Conservation (phyloP, 371 early-diverging fungal species). For the Mortierella sp. region DNA sequence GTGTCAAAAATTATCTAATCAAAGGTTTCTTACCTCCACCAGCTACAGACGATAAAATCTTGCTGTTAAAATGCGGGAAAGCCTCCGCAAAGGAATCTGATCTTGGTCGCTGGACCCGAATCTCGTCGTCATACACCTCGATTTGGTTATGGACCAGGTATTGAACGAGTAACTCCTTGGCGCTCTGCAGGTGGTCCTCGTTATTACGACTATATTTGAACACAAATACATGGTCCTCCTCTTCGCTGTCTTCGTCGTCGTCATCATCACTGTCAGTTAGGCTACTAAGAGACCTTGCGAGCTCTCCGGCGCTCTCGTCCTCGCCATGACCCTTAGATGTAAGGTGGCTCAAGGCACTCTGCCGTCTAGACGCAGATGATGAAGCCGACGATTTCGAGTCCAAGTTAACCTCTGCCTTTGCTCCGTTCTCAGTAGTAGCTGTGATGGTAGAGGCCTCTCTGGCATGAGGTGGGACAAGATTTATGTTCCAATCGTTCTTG, state of each 20-base stretch:
- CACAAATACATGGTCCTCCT: constrained; percentile 50
- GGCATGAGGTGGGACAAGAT: constrained; percentile 32
- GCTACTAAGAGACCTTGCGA: constrained; percentile 42
- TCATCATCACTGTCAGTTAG: constrained; percentile 46
- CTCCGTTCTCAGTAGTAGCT: not conserved
- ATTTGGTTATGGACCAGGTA: constrained; percentile 63
- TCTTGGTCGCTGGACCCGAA: constrained; percentile 48
- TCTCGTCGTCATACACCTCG: constrained; percentile 49
- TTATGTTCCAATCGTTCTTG: constrained; percentile 47
- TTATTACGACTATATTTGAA: constrained; percentile 58
- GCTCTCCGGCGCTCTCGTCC: constrained; percentile 10
- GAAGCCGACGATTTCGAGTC: not conserved
- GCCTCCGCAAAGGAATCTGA: constrained; percentile 57
- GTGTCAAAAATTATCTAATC: not conserved
- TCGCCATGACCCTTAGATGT: not conserved
- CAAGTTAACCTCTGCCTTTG: not conserved
- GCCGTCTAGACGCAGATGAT: not conserved
- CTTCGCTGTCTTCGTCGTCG: constrained; percentile 30
- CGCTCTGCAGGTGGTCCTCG: constrained; percentile 54
- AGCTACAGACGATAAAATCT: constrained; percentile 47
- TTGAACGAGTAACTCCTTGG: constrained; percentile 59
- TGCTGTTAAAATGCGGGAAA: constrained; percentile 56
- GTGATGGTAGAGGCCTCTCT: constrained; percentile 7
- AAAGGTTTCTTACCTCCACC: constrained; percentile 36
- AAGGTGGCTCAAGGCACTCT: not conserved